phyloP scores from a whole-genome alignment of 306 rosid species.

The Cucurbita pepo region DNA sequence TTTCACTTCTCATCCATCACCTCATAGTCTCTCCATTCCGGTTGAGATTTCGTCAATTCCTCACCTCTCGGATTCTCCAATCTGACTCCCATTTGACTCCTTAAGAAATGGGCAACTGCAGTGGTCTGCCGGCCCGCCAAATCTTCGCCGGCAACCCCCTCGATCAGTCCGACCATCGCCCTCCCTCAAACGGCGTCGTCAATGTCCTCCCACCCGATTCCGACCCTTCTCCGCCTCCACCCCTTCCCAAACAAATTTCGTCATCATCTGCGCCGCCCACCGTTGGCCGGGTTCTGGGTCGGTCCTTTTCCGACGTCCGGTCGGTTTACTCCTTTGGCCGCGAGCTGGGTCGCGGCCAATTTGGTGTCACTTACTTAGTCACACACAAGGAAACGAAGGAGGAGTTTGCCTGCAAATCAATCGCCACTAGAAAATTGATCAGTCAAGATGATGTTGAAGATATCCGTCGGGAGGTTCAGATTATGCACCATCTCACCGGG shows the following conservation, averaged over 20 bases:
- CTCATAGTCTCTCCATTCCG: not conserved
- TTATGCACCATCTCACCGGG: slow-evolving; percentile 97
- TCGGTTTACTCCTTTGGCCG: slow-evolving; percentile 61
- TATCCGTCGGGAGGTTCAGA: slow-evolving; percentile 81
- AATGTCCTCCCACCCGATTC: slow-evolving; percentile 39
- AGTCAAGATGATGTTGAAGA: slow-evolving; percentile 71
- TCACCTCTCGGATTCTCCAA: not conserved
- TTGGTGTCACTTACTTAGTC: slow-evolving; percentile 74
- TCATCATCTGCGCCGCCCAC: not conserved
- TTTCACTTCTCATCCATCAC: not conserved
- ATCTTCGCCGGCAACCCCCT: not conserved
- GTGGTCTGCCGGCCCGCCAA: slow-evolving; percentile 14
- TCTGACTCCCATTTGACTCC: not conserved
- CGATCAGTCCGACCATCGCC: not conserved
- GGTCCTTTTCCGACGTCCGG: slow-evolving; percentile 71
- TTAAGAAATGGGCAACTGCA: slow-evolving; percentile 42
- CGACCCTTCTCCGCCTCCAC: slow-evolving; percentile 18
- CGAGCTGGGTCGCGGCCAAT: slow-evolving; percentile 96
- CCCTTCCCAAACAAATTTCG: not conserved
- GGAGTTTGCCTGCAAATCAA: slow-evolving; percentile 83
- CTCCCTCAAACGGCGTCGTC: slow-evolving; percentile 13
- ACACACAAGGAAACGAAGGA: slow-evolving; percentile 52
- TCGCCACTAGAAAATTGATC: slow-evolving; percentile 66
- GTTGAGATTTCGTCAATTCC: not conserved
- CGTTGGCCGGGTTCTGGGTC: slow-evolving; percentile 64